Evolutionary conservation across 2,329 filamentous ascomycete genomes (phyloP).

Genomic region (Metarhizium brunneum): DNA sequence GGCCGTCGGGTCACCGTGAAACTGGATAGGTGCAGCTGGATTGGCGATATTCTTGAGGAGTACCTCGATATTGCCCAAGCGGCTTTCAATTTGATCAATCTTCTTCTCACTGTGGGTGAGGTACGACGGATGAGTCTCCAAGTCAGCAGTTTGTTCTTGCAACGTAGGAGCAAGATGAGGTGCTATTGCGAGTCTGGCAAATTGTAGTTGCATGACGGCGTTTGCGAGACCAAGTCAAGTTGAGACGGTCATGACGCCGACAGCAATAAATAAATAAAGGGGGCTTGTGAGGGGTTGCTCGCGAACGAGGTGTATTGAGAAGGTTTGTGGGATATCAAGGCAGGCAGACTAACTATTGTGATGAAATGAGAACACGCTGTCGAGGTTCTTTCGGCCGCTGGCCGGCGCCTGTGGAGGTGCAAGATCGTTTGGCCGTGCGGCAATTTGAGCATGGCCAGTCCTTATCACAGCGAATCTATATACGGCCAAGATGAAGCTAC

Average conservation of each 20-base stretch:
- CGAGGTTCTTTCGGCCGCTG: conserved; percentile 46
- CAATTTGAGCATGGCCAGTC: conserved; percentile 50
- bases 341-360: conserved; percentile 42
- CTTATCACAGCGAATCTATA: conserved; percentile 49
- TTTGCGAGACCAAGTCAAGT: background rate
- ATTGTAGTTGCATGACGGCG: background rate
- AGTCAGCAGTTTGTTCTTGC: conserved; percentile 1
- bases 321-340: background rate
- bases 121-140: background rate
- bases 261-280: background rate
- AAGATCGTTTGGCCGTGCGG: conserved; percentile 40
- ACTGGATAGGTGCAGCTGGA: conserved; percentile 10
- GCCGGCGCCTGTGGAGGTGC: conserved; percentile 44
- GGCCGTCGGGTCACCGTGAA: conserved; percentile 13
- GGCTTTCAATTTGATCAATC: conserved; percentile 38
- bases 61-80: conserved; percentile 35
- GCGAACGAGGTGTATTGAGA: background rate
- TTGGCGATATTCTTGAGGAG: conserved; percentile 29
- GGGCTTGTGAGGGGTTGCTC: background rate
- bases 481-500: background rate
- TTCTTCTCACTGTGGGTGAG: conserved; percentile 36
- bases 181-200: too few relatives aligned
- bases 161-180: background rate
- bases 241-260: background rate
- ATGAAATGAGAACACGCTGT: conserved; percentile 49